phyloP scores from a whole-genome alignment of 306 rosid species.

The Hippophae tibetana region DNA sequence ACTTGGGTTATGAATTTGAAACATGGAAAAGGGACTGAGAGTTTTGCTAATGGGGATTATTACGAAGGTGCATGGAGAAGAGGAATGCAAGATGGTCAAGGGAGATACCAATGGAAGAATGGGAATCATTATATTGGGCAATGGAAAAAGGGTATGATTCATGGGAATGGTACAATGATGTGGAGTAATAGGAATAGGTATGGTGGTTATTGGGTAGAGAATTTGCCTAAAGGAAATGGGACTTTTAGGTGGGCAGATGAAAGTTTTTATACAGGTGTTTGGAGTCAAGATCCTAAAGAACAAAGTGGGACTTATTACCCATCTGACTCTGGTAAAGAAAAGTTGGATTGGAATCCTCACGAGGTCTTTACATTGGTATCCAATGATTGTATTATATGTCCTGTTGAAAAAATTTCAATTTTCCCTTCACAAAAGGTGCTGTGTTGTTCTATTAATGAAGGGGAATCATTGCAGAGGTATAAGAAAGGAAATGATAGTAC shows the following conservation, averaged over 20 bases:
- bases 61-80: conserved; percentile 89
- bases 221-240: conserved; percentile 74
- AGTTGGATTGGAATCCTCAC: conserved; percentile 54
- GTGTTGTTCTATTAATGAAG: conserved; percentile 27
- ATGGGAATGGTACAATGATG: conserved; percentile 68
- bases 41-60: conserved; percentile 66
- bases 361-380: conserved; percentile 36
- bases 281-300: conserved; percentile 54
- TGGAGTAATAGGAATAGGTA: conserved; percentile 62
- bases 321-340: conserved; percentile 20
- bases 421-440: conserved; percentile 71
- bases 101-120: conserved; percentile 77
- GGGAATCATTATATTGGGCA: conserved; percentile 69
- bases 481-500: conserved; percentile 30
- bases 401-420: conserved; percentile 41
- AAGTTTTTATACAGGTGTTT: conserved; percentile 61
- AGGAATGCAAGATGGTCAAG: conserved; percentile 70
- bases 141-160: conserved; percentile 58
- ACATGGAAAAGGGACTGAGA: conserved; percentile 63
- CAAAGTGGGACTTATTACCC: conserved; percentile 59
- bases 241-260: conserved; percentile 64
- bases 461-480: conserved; percentile 20
- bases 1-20: conserved; percentile 71
- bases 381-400: conserved; percentile 36
- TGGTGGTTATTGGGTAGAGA: conserved; percentile 83